Conservation (phyloP, 1,284 basidiomycete genomes). For the Singerocomus inundabilis region DNA sequence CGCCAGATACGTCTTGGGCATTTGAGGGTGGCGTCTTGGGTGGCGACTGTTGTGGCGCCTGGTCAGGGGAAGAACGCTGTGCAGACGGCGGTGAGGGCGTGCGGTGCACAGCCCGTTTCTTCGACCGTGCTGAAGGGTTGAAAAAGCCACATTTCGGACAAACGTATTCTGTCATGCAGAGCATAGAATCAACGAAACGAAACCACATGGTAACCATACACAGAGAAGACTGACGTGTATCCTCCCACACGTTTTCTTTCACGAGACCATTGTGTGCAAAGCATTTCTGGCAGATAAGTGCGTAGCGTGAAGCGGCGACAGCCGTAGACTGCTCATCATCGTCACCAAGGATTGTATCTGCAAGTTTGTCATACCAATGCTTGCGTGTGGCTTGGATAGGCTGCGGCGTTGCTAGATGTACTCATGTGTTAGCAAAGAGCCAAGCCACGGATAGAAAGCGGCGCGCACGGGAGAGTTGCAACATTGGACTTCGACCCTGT, state of each 20-base stretch:
- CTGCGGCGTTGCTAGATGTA: constrained; percentile 36
- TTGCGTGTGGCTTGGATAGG: constrained; percentile 63
- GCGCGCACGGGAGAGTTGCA: constrained; percentile 44
- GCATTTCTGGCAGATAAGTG: constrained; percentile 92
- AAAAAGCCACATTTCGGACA: constrained; percentile 77
- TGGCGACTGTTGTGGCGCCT: constrained; percentile 6
- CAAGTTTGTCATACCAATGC: constrained; percentile 86
- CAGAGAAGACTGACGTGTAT: constrained; percentile 69
- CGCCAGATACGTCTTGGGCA: neutral
- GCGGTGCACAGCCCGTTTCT: constrained; percentile 29
- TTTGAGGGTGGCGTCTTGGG: neutral
- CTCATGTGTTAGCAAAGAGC: constrained; percentile 10
- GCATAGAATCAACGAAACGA: constrained; percentile 1
- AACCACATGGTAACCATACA: neutral
- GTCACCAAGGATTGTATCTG: constrained; percentile 83
- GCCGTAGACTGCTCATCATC: constrained; percentile 57
- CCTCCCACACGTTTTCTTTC: constrained; percentile 85
- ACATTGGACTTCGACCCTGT: constrained; percentile 22
- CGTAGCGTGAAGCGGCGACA: constrained; percentile 68
- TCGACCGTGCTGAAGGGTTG: constrained; percentile 55
- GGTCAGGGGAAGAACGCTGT: constrained; percentile 10
- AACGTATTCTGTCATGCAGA: constrained; percentile 55
- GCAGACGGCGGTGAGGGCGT: constrained; percentile 29
- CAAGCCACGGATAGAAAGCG: neutral
- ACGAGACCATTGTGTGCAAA: constrained; percentile 94